Conservation (phyloP, 768 basidiomycete genomes). For the Suillus occidentalis region DNA sequence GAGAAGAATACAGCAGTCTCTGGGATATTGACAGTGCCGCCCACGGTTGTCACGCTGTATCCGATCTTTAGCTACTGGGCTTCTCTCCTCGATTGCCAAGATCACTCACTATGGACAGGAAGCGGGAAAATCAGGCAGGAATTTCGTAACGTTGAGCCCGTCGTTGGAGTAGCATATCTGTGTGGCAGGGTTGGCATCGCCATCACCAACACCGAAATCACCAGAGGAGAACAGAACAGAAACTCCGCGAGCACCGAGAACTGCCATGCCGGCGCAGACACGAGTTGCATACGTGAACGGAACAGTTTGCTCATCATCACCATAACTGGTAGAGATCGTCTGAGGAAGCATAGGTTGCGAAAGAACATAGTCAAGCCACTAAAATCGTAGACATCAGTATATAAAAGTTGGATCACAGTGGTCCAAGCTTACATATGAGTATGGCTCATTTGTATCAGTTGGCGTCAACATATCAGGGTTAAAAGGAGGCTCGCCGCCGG, state of each 20-base stretch:
- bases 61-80: not conserved
- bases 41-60: conserved; percentile 67
- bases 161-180: conserved; percentile 61
- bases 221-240: conserved; percentile 67
- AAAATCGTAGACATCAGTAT: conserved; percentile 6
- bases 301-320: conserved; percentile 74
- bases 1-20: conserved; percentile 65
- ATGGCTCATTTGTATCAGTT: conserved; percentile 51
- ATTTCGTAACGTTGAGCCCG: conserved; percentile 51
- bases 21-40: conserved; percentile 60
- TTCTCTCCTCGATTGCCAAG: not conserved
- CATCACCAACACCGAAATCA: conserved; percentile 72
- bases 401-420: not conserved
- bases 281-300: conserved; percentile 55
- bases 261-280: conserved; percentile 61
- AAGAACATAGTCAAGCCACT: conserved; percentile 66
- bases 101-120: conserved; percentile 51
- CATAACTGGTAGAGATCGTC: conserved; percentile 72
- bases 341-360: conserved; percentile 46
- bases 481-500: conserved; percentile 62
- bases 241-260: conserved; percentile 68
- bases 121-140: conserved; percentile 64
- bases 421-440: conserved; percentile 36
- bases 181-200: conserved; percentile 51
- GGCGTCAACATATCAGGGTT: conserved; percentile 45